Conservation (phyloP, 768 basidiomycete genomes). For the Hortiboletus campestris region DNA sequence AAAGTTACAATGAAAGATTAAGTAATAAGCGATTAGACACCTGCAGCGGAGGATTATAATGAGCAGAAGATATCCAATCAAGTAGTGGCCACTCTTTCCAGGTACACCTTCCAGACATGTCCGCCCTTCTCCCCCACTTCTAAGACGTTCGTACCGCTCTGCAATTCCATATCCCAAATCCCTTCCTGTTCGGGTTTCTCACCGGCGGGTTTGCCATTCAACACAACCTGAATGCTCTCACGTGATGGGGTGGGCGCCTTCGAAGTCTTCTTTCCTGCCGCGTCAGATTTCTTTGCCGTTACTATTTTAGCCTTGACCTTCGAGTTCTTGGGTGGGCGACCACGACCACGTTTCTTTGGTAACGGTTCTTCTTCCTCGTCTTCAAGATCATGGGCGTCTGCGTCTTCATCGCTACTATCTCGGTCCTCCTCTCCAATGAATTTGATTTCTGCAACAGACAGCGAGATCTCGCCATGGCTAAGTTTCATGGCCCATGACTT, state of each 20-base stretch:
- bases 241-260: constrained; percentile 38
- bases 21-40: constrained; percentile 31
- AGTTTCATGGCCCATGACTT: constrained; percentile 70
- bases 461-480: constrained; percentile 50
- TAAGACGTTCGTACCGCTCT: constrained; percentile 57
- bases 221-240: constrained; percentile 59
- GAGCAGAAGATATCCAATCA: constrained; percentile 16
- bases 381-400: constrained; percentile 43
- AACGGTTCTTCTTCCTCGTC: constrained; percentile 38
- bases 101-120: constrained; percentile 67
- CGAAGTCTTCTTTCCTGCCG: constrained; percentile 42
- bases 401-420: constrained; percentile 56
- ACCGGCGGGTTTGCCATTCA: constrained; percentile 55
- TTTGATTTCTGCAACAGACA: constrained; percentile 53
- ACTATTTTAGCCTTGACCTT: constrained; percentile 34
- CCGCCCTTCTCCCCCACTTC: constrained; percentile 76
- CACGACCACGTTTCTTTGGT: constrained; percentile 43
- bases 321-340: constrained; percentile 32
- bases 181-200: constrained; percentile 46
- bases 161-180: constrained; percentile 62
- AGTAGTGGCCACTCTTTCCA: constrained; percentile 41
- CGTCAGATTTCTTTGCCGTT: constrained; percentile 32
- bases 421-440: constrained; percentile 60
- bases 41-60: constrained; percentile 5
- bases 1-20: constrained; percentile 26